phyloP scores from a whole-genome alignment of 1,139 yeast genomes.

The Sugiyamaella grinbergsii region DNA sequence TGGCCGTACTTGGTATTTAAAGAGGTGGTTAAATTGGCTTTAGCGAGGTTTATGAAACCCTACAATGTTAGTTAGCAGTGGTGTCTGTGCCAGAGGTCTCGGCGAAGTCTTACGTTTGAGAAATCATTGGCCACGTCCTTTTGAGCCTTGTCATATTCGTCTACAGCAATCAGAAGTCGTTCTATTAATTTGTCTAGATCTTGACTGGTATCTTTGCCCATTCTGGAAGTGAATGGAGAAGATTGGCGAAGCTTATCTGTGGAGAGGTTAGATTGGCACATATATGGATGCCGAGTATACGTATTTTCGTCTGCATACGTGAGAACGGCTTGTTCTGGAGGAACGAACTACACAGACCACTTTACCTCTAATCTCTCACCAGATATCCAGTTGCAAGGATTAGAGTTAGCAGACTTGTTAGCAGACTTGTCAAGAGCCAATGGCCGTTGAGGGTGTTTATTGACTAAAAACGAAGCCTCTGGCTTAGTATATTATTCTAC shows the following conservation, averaged over 20 bases:
- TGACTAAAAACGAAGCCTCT: too few species aligned
- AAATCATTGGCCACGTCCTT: slow-evolving; percentile 19
- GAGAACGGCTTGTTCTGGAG: neutral
- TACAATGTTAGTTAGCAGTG: slow-evolving; percentile 15
- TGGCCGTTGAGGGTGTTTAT: too few species aligned
- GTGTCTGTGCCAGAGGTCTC: neutral
- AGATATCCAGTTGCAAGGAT: too few species aligned
- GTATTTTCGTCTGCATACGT: neutral
- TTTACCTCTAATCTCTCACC: neutral
- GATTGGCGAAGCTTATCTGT: too few species aligned
- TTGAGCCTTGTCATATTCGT: slow-evolving; percentile 26
- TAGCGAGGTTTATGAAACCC: slow-evolving; percentile 40
- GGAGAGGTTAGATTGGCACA: too few species aligned
- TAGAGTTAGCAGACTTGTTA: too few species aligned
- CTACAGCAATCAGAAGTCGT: slow-evolving; percentile 27
- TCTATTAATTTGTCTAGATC: slow-evolving; percentile 21
- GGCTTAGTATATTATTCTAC: too few species aligned
- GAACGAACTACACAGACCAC: neutral
- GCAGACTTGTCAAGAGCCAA: too few species aligned
- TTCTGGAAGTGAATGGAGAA: neutral
- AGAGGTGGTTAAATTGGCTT: slow-evolving; percentile 38
- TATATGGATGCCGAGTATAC: neutral
- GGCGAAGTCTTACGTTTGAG: slow-evolving; percentile 11
- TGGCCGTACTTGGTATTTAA: slow-evolving; percentile 34
- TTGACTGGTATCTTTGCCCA: slow-evolving; percentile 1